Evolutionary conservation across 108 stramenopile species (phyloP), one percentile per base, ranked within the genome.

Genomic region (Thalassiosira profunda): DNA sequence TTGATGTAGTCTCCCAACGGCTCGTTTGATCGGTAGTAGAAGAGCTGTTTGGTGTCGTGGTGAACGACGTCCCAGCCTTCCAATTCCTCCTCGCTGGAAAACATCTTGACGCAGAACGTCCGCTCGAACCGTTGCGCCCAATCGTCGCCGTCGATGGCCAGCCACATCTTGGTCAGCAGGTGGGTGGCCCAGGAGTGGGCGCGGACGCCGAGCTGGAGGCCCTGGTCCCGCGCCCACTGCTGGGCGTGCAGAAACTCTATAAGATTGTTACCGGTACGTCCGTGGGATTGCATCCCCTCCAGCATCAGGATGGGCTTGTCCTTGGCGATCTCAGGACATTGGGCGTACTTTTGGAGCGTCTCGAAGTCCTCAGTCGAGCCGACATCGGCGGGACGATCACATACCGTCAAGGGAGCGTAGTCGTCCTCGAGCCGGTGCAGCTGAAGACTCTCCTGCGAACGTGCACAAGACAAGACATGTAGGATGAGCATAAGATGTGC

Each of bases 1-100:
- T n/a, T n/a, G n/a, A n/a, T n/a, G n/a, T 52, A 52, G 15, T 52
- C 24, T 20, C 5, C 24, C 29, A 52, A 31, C 9, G 51, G 33
- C 33, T 23, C 6, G 18, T 52, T 52, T 1, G 51, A 52, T 52
- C 33, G 29, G n/a, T 57, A 57, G 21, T 2, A 15, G 26, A 64
- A 46, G 48, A 64, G 51, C 5, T 51, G 36, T 48, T 51, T 64
- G 18, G 63, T 49, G 4, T 64, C 63, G n/a, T 36, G 35, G 18
- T 11, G 47, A 1, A 44, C 40, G 28, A 51, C 45, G 35, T 49
- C 47, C 30, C 31, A 49, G 24, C 31, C 2, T 34, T 25, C 31
- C 48, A 64, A 3, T 37, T 64, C 45, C 2, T 2, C 4, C 31
- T 25, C 37, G 4, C 5, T 12, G 7, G 37, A 21, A 34, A 64